Percentiles rank a stretch among this genome's conserved stretches.
Evolutionary conservation across 2,329 filamentous ascomycete genomes (phyloP).

Genomic region (Nothophaeocryptopus gaeumannii): DNA sequence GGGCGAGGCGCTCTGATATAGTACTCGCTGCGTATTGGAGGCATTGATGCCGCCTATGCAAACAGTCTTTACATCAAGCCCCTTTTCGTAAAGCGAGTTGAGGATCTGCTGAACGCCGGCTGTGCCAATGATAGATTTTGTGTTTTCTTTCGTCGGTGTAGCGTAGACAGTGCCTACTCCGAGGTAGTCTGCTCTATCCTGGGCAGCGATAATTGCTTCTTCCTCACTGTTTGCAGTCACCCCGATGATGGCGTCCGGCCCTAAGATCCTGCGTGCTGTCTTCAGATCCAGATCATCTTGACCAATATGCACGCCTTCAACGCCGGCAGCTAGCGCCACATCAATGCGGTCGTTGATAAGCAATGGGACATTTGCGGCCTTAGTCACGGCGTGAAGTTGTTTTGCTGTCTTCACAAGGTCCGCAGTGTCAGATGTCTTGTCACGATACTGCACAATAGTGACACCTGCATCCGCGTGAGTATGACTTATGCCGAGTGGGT

Average conservation of each 20-base stretch:
- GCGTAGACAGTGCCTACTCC: constrained; percentile 88
- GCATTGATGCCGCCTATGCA: constrained; percentile 87
- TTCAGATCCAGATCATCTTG: constrained; percentile 82
- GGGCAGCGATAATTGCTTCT: constrained; percentile 70
- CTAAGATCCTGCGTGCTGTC: constrained; percentile 69
- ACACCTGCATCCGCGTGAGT: constrained; percentile 51
- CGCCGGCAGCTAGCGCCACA: constrained; percentile 78
- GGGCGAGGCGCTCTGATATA: constrained; percentile 63
- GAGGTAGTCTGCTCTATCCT: constrained; percentile 80
- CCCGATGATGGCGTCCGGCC: constrained; percentile 76
- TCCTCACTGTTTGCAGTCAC: constrained; percentile 74
- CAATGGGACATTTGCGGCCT: constrained; percentile 67
- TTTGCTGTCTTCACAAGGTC: constrained; percentile 67
- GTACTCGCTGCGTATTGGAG: constrained; percentile 68
- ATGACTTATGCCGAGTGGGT: background rate
- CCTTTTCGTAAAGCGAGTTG: constrained; percentile 52
- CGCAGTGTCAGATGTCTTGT: constrained; percentile 77
- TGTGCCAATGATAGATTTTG: constrained; percentile 75
- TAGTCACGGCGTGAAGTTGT: constrained; percentile 69
- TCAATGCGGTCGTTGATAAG: constrained; percentile 93
- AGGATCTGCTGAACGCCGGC: constrained; percentile 68
- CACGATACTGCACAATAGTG: constrained; percentile 83
- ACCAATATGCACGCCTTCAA: constrained; percentile 90
- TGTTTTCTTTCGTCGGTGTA: constrained; percentile 83
- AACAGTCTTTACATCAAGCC: constrained; percentile 59